Evolutionary conservation across 805 yeast genomes (phyloP).

Genomic region (Wickerhamiella azymoides): DNA sequence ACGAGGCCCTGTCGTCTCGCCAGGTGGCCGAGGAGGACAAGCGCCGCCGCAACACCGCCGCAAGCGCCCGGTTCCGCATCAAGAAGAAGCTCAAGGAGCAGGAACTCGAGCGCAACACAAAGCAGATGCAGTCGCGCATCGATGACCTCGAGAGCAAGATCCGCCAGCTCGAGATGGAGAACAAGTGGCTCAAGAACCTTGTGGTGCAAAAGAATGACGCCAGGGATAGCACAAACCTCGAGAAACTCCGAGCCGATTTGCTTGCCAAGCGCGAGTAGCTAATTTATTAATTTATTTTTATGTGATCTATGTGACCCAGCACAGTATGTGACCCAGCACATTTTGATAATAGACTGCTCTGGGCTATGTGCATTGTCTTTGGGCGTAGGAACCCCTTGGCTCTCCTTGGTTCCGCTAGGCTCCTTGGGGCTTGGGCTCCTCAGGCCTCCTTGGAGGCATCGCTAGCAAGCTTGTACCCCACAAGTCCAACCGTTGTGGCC

Average conservation of each 20-base stretch:
- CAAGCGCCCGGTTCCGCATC: constrained; percentile 84
- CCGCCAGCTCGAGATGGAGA: constrained; percentile 85
- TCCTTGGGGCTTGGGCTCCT: too few relatives aligned
- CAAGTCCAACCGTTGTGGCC: constrained; percentile 15
- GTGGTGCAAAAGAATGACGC: constrained; percentile 57
- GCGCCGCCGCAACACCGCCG: constrained; percentile 81
- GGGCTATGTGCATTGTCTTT: neutral
- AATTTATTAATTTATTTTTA: neutral
- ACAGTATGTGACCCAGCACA: too few relatives aligned
- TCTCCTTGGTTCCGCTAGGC: too few relatives aligned
- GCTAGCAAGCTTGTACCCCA: constrained; percentile 18
- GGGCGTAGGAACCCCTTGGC: neutral
- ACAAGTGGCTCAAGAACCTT: constrained; percentile 65
- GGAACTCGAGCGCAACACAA: constrained; percentile 67
- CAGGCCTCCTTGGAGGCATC: neutral
- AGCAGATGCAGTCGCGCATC: constrained; percentile 58
- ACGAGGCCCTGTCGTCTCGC: neutral
- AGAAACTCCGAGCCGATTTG: constrained; percentile 13
- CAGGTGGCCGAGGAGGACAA: constrained; percentile 44
- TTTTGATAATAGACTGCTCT: too few relatives aligned
- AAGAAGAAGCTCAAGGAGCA: constrained; percentile 87
- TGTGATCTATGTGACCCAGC: too few relatives aligned
- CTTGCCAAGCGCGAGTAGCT: constrained; percentile 1
- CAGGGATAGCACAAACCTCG: constrained; percentile 21
- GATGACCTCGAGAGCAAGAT: constrained; percentile 55